A percentile compares a stretch with the other conserved stretches of the same genome.
phyloP scores from a whole-genome alignment of 768 basidiomycete genomes.

The Pholiota molesta region DNA sequence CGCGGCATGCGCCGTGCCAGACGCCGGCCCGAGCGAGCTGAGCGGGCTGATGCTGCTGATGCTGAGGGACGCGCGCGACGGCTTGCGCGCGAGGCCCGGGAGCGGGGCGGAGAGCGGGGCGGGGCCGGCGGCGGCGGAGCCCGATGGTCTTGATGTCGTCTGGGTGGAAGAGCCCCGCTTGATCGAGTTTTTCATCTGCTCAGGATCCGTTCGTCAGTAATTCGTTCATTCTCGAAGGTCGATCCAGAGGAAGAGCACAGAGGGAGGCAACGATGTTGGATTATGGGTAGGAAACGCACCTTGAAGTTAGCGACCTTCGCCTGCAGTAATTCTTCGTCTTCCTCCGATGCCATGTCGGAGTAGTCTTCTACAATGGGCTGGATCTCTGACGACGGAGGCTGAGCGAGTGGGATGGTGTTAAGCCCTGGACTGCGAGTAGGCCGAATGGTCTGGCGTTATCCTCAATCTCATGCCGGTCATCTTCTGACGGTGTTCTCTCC shows the following conservation, averaged over 20 bases:
- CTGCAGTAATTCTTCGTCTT: constrained; percentile 67
- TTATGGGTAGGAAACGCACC: constrained; percentile 39
- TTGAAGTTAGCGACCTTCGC: constrained; percentile 87
- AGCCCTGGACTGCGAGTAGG: constrained; percentile 71
- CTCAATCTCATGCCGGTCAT: constrained; percentile 58
- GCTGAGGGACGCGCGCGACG: constrained; percentile 45
- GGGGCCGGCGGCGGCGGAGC: constrained; percentile 45
- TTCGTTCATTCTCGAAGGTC: not conserved
- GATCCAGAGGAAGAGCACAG: not conserved
- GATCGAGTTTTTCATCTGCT: constrained; percentile 68
- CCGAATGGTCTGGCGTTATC: constrained; percentile 84
- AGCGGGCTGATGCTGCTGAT: constrained; percentile 45
- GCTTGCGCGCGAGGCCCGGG: constrained; percentile 53
- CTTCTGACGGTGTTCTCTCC: constrained; percentile 60
- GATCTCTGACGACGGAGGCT: constrained; percentile 63
- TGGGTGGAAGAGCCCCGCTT: constrained; percentile 86
- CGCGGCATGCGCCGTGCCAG: constrained; percentile 36
- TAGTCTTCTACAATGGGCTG: constrained; percentile 85
- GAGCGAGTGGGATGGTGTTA: constrained; percentile 56
- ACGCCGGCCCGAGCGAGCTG: constrained; percentile 30
- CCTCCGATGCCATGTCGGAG: constrained; percentile 83
- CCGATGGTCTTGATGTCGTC: constrained; percentile 85
- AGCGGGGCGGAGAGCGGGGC: constrained; percentile 73
- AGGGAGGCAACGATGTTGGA: too few species aligned
- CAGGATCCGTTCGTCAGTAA: not conserved